Percentiles rank a stretch among this genome's conserved stretches.
Evolutionary conservation across 176 grass and related monocot genomes (phyloP).

Genomic region (Alopecurus myosuroides): DNA sequence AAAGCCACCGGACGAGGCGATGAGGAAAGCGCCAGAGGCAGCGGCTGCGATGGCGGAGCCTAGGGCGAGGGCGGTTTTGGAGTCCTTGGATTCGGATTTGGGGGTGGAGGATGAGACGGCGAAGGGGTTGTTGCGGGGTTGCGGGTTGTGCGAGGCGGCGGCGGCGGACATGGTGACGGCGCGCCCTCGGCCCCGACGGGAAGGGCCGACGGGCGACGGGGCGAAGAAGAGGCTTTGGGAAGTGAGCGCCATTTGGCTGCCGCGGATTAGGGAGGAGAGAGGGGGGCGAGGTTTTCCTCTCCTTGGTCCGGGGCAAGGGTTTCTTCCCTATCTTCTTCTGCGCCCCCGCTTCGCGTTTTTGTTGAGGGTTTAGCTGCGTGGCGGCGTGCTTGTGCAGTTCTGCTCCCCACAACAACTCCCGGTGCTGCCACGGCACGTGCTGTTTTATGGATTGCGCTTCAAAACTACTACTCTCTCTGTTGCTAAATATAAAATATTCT

Average conservation of each 20-base stretch:
- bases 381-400: neutral
- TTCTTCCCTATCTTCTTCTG: neutral
- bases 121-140: conserved; percentile 8
- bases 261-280: neutral
- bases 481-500: too few species aligned
- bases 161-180: conserved; percentile 13
- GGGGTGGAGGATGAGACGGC: conserved; percentile 15
- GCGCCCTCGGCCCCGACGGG: conserved; percentile 1
- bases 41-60: conserved; percentile 37
- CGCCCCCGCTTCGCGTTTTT: conserved; percentile 16
- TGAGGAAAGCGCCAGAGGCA: conserved; percentile 51
- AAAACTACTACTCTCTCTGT: too few species aligned
- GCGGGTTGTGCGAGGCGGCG: conserved; percentile 24
- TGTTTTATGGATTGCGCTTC: too few species aligned
- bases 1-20: conserved; percentile 44
- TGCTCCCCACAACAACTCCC: neutral
- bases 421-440: neutral
- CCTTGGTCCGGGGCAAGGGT: conserved; percentile 21
- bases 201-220: conserved; percentile 14
- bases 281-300: neutral
- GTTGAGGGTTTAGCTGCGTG: conserved; percentile 31
- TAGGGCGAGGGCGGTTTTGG: conserved; percentile 47
- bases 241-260: conserved; percentile 37
- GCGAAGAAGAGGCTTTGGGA: conserved; percentile 47
- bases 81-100: conserved; percentile 28